Evolutionary conservation across 805 yeast genomes (phyloP).

Genomic region (Saccharomycopsis amapae): DNA sequence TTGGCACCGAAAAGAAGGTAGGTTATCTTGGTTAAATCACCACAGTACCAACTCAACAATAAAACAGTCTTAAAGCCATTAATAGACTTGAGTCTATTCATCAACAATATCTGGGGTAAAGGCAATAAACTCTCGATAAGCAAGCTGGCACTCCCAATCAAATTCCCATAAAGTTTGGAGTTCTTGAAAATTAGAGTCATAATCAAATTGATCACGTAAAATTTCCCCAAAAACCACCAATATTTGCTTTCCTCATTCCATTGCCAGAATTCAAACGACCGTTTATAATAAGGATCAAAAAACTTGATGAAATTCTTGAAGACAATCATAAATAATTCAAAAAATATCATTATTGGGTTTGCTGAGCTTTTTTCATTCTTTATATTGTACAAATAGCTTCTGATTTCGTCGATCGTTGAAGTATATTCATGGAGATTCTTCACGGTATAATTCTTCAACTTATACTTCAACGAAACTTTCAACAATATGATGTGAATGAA

Average conservation of each 20-base stretch:
- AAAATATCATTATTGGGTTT: no score
- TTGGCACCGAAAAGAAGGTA: slow-evolving; percentile 72
- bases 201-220: slow-evolving; percentile 35
- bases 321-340: background rate
- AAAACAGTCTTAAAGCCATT: slow-evolving; percentile 75
- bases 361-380: no score
- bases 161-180: slow-evolving; percentile 35
- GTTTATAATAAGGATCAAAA: slow-evolving; percentile 61
- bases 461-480: slow-evolving; percentile 51
- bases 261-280: slow-evolving; percentile 78
- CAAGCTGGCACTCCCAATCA: slow-evolving; percentile 57
- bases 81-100: slow-evolving; percentile 57
- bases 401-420: no score
- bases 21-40: slow-evolving; percentile 72
- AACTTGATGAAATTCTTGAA: slow-evolving; percentile 42
- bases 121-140: slow-evolving; percentile 69
- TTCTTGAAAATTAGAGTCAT: slow-evolving; percentile 36
- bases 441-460: slow-evolving; percentile 28
- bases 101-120: slow-evolving; percentile 67
- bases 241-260: slow-evolving; percentile 57
- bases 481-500: slow-evolving; percentile 63
- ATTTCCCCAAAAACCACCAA: slow-evolving; percentile 55
- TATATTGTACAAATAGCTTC: no score
- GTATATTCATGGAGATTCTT: no score
- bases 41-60: slow-evolving; percentile 79